phyloP scores from a whole-genome alignment of 2,329 filamentous ascomycete genomes.

The Aspergillus novofumigatus region DNA sequence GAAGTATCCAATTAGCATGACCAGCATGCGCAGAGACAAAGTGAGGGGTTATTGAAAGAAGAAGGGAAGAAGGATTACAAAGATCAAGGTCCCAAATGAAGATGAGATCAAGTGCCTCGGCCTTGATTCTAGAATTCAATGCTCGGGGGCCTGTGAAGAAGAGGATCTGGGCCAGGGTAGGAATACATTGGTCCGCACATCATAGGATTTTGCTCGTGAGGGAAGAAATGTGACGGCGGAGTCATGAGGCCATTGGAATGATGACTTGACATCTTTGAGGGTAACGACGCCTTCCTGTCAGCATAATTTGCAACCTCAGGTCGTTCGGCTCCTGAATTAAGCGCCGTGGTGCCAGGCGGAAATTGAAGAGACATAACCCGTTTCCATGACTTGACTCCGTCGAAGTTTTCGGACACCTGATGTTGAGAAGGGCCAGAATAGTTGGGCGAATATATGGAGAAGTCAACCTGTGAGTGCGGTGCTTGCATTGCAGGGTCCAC shows the following conservation, averaged over 20 bases:
- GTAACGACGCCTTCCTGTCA: slow-evolving; percentile 16
- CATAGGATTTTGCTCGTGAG: slow-evolving; percentile 20
- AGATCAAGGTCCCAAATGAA: slow-evolving; percentile 1
- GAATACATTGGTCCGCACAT: slow-evolving; percentile 27
- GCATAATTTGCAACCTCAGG: slow-evolving; percentile 14
- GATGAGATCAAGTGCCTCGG: neutral
- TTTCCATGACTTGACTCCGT: slow-evolving; percentile 26
- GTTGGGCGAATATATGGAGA: slow-evolving; percentile 17
- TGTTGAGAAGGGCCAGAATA: slow-evolving; percentile 14
- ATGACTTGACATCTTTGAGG: slow-evolving; percentile 12
- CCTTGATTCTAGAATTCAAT: slow-evolving; percentile 18
- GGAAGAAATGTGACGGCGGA: slow-evolving; percentile 19
- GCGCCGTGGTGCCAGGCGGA: slow-evolving; percentile 10
- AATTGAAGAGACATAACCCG: slow-evolving; percentile 27
- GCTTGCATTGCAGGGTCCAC: slow-evolving; percentile 22
- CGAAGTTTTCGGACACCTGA: slow-evolving; percentile 15
- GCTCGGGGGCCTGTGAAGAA: slow-evolving; percentile 18
- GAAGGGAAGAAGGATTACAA: slow-evolving; percentile 5
- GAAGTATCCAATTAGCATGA: neutral
- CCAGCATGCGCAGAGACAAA: neutral
- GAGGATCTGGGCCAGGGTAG: slow-evolving; percentile 21
- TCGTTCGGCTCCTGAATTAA: slow-evolving; percentile 15
- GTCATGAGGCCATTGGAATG: slow-evolving; percentile 15
- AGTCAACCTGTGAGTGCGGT: slow-evolving; percentile 18
- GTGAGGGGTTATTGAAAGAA: neutral